Evolutionary conservation across 2,329 filamentous ascomycete genomes (phyloP).

Genomic region (Tothia fuscella): DNA sequence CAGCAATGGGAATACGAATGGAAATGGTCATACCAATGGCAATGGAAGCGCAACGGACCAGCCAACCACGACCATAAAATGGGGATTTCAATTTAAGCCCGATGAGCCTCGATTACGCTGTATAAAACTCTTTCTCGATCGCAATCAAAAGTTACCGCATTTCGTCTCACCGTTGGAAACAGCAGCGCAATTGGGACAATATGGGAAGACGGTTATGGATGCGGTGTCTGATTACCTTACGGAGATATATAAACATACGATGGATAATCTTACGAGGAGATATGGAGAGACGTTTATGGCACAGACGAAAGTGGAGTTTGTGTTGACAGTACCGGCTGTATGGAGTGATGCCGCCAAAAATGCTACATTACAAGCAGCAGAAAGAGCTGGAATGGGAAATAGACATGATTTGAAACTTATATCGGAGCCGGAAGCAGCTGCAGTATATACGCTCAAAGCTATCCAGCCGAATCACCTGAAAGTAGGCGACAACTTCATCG

Average conservation of each 20-base stretch:
- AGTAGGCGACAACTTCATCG: conserved; percentile 49
- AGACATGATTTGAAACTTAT: conserved; percentile 64
- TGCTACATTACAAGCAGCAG: conserved; percentile 64
- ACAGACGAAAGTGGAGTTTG: conserved; percentile 63
- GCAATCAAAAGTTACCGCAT: conserved; percentile 67
- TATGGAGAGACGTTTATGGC: conserved; percentile 73
- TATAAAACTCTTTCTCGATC: conserved; percentile 75
- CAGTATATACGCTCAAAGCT: conserved; percentile 67
- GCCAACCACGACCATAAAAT: conserved; percentile 39
- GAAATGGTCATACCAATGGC: background rate
- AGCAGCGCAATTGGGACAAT: conserved; percentile 60
- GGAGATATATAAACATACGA: conserved; percentile 64
- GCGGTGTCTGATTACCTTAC: conserved; percentile 70
- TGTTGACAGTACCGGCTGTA: conserved; percentile 70
- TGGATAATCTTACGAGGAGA: conserved; percentile 60
- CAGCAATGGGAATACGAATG: conserved; percentile 2
- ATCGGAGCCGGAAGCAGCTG: conserved; percentile 68
- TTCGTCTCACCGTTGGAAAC: conserved; percentile 71
- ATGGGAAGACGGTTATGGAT: conserved; percentile 65
- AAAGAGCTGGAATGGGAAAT: conserved; percentile 65
- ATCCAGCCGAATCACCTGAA: conserved; percentile 65
- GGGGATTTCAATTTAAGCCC: conserved; percentile 74
- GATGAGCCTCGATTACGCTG: conserved; percentile 65
- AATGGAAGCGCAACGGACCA: conserved; percentile 2
- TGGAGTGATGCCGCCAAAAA: conserved; percentile 83